Evolutionary conservation across 2,329 filamentous ascomycete species (phyloP).

Genomic region (Sclerotiophoma versabilis): DNA sequence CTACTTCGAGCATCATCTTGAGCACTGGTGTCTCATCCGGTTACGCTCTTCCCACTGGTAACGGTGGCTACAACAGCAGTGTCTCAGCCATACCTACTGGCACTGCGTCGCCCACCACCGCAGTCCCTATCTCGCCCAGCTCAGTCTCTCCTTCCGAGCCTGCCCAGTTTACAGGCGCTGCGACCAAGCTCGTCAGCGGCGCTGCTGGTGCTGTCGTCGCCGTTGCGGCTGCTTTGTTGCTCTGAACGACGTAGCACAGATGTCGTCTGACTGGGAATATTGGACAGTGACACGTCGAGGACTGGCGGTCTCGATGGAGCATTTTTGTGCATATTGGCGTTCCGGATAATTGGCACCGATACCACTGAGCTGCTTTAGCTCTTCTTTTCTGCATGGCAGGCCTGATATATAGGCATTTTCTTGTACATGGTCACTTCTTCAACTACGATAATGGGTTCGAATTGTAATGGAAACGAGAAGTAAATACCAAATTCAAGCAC

Average conservation of each 20-base stretch:
- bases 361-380: conserved; percentile 19
- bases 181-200: conserved; percentile 28
- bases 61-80: conserved; percentile 22
- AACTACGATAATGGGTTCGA: background rate
- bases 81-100: conserved; percentile 11
- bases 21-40: conserved; percentile 17
- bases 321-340: conserved; percentile 25
- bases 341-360: conserved; percentile 24
- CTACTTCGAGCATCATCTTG: conserved; percentile 20
- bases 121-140: conserved; percentile 22
- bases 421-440: conserved; percentile 22
- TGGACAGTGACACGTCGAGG: background rate
- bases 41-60: conserved; percentile 24
- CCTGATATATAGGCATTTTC: conserved; percentile 13
- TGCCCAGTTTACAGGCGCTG: conserved; percentile 29
- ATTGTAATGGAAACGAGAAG: conserved; percentile 6
- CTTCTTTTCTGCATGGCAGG: conserved; percentile 8
- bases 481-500: conserved; percentile 2
- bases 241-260: conserved; percentile 26
- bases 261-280: background rate
- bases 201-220: conserved; percentile 33
- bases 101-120: conserved; percentile 14
- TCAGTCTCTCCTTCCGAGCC: conserved; percentile 19
- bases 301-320: background rate
- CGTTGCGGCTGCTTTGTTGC: conserved; percentile 29